Evolutionary conservation across 768 basidiomycete species (phyloP), one percentile per base, ranked within the genome.

Genomic region (Boletus rubescentipes): DNA sequence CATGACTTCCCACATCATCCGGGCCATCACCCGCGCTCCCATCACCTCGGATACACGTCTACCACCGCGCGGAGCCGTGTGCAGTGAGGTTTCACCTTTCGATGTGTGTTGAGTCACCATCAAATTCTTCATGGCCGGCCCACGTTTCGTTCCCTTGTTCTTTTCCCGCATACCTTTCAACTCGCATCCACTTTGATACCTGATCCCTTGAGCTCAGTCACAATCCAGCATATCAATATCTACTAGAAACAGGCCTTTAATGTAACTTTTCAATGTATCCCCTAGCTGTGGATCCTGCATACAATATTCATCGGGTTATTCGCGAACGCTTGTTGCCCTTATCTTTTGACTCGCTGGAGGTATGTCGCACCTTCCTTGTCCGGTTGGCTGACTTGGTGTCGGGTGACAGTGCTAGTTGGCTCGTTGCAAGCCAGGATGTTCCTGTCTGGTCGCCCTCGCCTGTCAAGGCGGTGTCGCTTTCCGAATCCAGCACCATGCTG

Each of bases 241-340:
- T 60, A 67, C 35, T 66, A 68, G 66, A 66, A 58, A 55, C 64
- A 54, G 29, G 54, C 30, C 42, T 56, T 66, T 58, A 66, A 59
- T 64, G 62, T 59, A 64, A 49, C 35, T 18, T 50, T 66, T 53
- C 49, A 51, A 16, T 68, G 64, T 67, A 69, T 58, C 58, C 61
- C 51, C 34, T 62, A 62, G 53, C 51, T 54, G 38, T 45, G 54
- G 54, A 56, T 54, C 54, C 43, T 53, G 59, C 51, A 46, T 67
- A 64, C 59, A 53, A 55, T 67, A 64, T 42, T 55, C 48, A 38
- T 44, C 54, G 34, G 54, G 54, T 16, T 65, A 62, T 65, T 67
- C 12, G 40, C 16, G 34, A 36, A 49, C 35, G 34, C 35, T 7
- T 18, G 1, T 26, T 5, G 7, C n/a, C 9, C 2, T 46, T 26